phyloP scores from a whole-genome alignment of 148 eudicot genomes.

The Camellia sinensis region DNA sequence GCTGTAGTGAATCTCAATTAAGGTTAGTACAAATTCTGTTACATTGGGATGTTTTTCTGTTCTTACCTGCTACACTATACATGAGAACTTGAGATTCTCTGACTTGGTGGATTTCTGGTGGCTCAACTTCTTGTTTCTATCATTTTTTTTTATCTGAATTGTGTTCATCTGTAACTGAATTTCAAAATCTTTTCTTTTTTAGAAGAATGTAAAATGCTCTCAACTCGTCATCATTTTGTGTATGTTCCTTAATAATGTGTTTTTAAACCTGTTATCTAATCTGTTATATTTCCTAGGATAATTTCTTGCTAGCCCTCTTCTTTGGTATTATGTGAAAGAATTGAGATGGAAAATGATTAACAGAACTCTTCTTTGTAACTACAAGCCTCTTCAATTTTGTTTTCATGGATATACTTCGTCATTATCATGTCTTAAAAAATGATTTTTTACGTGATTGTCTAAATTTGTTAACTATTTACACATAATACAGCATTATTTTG shows the following conservation, averaged over 20 bases:
- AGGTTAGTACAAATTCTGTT: constrained; percentile 40
- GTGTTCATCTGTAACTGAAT: neutral
- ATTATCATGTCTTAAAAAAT: neutral
- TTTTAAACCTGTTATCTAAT: no score
- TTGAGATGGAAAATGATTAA: no score
- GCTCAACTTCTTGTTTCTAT: neutral
- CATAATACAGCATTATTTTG: neutral
- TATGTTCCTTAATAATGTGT: neutral
- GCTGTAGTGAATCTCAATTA: constrained; percentile 27
- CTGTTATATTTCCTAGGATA: neutral
- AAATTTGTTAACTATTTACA: neutral
- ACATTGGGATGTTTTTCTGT: neutral
- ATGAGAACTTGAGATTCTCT: neutral
- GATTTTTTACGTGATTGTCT: neutral
- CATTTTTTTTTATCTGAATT: neutral
- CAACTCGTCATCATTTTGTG: neutral
- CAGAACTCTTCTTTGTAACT: no score
- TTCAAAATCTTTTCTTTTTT: neutral
- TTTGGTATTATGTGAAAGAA: no score
- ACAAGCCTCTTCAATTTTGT: neutral
- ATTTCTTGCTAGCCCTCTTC: neutral
- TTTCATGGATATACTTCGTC: neutral
- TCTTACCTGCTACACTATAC: neutral
- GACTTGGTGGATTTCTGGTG: neutral
- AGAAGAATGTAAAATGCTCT: neutral